Evolutionary conservation across 1,284 basidiomycete species (phyloP).

Genomic region (Somion occarium): DNA sequence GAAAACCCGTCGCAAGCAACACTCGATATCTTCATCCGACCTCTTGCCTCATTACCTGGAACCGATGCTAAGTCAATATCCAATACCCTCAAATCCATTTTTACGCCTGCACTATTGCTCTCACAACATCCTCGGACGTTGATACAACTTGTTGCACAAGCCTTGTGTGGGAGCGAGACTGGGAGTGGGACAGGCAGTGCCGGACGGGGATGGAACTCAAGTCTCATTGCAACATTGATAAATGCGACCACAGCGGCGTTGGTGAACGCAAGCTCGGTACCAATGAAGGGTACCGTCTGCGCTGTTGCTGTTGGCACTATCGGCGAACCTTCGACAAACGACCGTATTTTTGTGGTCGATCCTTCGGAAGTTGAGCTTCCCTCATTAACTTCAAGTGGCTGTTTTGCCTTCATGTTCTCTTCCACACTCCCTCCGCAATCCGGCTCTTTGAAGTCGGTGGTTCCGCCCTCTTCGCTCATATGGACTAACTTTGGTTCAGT

Average conservation of each 20-base stretch:
- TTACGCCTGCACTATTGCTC: constrained; percentile 59
- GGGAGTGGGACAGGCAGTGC: constrained; percentile 22
- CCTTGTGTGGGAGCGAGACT: constrained; percentile 35
- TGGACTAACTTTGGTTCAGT: constrained; percentile 52
- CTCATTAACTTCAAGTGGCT: constrained; percentile 40
- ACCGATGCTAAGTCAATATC: constrained; percentile 60
- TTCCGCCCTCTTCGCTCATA: constrained; percentile 30
- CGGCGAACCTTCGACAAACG: constrained; percentile 6
- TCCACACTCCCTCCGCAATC: constrained; percentile 17
- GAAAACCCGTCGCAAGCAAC: constrained; percentile 70
- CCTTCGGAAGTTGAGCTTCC: constrained; percentile 44
- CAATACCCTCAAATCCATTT: constrained; percentile 43
- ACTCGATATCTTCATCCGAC: constrained; percentile 66
- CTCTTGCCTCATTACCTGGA: constrained; percentile 58
- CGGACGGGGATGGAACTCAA: constrained; percentile 26
- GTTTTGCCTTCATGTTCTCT: constrained; percentile 67
- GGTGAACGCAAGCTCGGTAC: constrained; percentile 61
- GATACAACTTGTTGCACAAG: constrained; percentile 67
- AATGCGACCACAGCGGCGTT: constrained; percentile 66
- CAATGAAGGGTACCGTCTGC: constrained; percentile 66
- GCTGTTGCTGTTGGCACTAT: constrained; percentile 53
- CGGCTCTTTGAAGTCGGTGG: constrained; percentile 19
- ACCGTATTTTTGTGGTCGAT: constrained; percentile 41
- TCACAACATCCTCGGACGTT: constrained; percentile 62
- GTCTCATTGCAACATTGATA: constrained; percentile 48